Percentiles rank a stretch among this genome's conserved stretches.
These are phyloP conservation scores for Leptographium lundbergii DNA, from an alignment of 2,329 filamentous ascomycete species.

Conservation along the genomic window DNA sequence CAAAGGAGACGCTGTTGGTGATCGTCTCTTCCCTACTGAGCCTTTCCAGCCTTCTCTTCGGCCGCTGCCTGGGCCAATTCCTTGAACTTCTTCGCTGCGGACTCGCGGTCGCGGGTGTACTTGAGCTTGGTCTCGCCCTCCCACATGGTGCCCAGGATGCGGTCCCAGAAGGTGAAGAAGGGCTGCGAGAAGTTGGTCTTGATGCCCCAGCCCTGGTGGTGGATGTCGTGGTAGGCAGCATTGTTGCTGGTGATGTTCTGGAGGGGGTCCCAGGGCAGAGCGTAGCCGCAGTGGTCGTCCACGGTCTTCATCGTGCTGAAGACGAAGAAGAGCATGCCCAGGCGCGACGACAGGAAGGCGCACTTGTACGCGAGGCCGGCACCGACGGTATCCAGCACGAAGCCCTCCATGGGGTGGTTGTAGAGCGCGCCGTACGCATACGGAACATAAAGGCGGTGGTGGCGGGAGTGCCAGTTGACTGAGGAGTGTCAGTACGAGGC, in stretches of 20 bases:
- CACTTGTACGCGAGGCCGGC: slow-evolving; percentile 74
- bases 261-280: slow-evolving; percentile 88
- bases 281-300: slow-evolving; percentile 93
- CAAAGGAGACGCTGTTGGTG: neutral
- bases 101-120: slow-evolving; percentile 29
- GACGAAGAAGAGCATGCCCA: slow-evolving; percentile 82
- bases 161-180: slow-evolving; percentile 94
- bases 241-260: slow-evolving; percentile 92
- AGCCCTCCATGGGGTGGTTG: slow-evolving; percentile 91
- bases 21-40: neutral
- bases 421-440: slow-evolving; percentile 96
- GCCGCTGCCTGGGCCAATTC: neutral
- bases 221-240: slow-evolving; percentile 91
- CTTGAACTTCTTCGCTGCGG: slow-evolving; percentile 14
- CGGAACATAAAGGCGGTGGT: slow-evolving; percentile 93
- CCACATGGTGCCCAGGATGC: slow-evolving; percentile 70
- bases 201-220: slow-evolving; percentile 98
- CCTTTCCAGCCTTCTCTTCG: neutral
- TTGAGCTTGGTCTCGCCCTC: slow-evolving; percentile 42
- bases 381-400: slow-evolving; percentile 82
- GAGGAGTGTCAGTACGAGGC: neutral
- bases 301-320: slow-evolving; percentile 90
- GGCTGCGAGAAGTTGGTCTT: slow-evolving; percentile 89
- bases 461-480: slow-evolving; percentile 86
- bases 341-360: slow-evolving; percentile 69